Evolutionary conservation across 345 rosid genomes (phyloP), one percentile per base, ranked within the genome.

Genomic region (Syzygium oleosum): DNA sequence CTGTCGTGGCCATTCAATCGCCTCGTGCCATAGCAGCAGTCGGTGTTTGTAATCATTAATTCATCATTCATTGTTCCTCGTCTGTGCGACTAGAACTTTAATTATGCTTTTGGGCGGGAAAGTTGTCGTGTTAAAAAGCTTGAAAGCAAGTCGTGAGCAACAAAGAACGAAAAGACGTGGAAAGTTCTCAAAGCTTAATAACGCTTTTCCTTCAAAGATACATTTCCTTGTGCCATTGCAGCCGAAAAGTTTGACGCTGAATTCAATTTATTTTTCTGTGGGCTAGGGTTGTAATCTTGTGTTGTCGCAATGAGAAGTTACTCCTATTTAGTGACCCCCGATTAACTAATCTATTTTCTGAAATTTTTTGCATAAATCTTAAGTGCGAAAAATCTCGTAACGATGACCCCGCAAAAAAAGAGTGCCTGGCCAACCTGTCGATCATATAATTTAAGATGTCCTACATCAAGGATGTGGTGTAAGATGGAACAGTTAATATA

Each of bases 11-110:
- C 31, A 90, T 88, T 85, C 94, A 90, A 87, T 95, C 97, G 4
- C 86, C 90, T 51, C 97, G 92, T 38, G 95, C 89, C 1, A 95
- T 96, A 49, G 95, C 97, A 52, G 95, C 98, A 3, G 88, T 91
- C 84, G 91, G 91, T 91, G 34, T 27, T 27, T 27, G n/a, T 27
- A 11, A 27, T 5, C 16, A 7, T 8, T 31, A 56, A 27, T 59
- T 27, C 34, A 12, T 59, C 31, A 15, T 59, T 27, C 31, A 56
- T 59, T 59, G 12, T 34, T 34, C 16, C 12, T 12, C 12, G 27
- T 59, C 27, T 27, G 16, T 34, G 68, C 68, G 15, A 27, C 31
- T 27, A 12, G 31, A 16, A 16, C 68, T 59, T 59, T 27, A 34
- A 27, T 59, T 59, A 27, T 27, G 68, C 68, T 27, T 59, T 59